Conservation (phyloP, 352 stramenopile species). For the Blastocystis sp. region DNA sequence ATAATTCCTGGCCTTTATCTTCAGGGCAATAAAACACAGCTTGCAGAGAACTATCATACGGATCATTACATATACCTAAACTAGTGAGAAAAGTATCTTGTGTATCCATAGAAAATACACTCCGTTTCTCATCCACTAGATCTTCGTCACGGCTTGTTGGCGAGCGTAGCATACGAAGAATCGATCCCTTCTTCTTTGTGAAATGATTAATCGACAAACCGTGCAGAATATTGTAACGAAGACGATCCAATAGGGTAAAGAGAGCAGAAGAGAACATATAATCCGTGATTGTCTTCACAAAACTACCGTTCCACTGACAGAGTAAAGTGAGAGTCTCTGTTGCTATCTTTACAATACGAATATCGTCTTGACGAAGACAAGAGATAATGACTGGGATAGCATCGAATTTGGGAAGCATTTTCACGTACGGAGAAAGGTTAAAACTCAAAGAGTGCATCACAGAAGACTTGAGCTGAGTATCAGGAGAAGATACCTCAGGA, state of each 20-base stretch:
- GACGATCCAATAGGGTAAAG: neutral
- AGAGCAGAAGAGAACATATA: constrained; percentile 40
- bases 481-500: neutral
- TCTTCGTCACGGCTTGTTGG: neutral
- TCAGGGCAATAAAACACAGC: neutral
- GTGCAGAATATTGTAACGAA: constrained; percentile 10
- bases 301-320: constrained; percentile 44
- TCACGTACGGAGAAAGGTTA: constrained; percentile 43
- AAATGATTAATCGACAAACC: neutral
- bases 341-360: constrained; percentile 10
- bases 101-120: neutral
- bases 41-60: neutral
- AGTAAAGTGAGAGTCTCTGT: constrained; percentile 21
- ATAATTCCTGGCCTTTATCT: neutral
- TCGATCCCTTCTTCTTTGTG: neutral
- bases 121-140: neutral
- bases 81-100: neutral
- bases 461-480: neutral
- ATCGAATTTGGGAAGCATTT: constrained; percentile 32
- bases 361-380: constrained; percentile 48
- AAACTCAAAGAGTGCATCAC: constrained; percentile 46
- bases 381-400: constrained; percentile 44
- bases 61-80: neutral
- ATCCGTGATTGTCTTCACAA: constrained; percentile 43
- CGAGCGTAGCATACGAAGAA: neutral